Percentiles rank a stretch among this genome's conserved stretches.
These are phyloP conservation scores for Pseudogymnoascus sp. DNA, from an alignment of 2,329 filamentous ascomycete genomes.

Conservation along the genomic window DNA sequence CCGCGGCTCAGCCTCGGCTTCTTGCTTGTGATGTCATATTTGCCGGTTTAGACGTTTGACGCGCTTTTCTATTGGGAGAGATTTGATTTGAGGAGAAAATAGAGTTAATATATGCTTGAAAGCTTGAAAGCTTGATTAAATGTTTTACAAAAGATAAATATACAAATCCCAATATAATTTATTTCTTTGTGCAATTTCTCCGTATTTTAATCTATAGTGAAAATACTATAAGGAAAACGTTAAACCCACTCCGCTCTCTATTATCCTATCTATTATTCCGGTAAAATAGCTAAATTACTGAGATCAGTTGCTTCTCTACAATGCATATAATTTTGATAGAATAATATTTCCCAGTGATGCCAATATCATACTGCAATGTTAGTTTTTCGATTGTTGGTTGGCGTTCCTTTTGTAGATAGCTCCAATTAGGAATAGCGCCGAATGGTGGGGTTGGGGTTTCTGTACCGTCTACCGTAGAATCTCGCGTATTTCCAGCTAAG, in stretches of 20 bases:
- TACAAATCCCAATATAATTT: neutral
- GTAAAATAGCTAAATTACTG: neutral
- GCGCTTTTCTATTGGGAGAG: neutral
- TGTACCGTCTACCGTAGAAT: neutral
- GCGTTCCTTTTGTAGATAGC: neutral
- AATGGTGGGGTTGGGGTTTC: neutral
- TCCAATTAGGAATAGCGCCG: neutral
- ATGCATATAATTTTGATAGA: neutral
- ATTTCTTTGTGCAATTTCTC: neutral
- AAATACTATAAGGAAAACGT: neutral
- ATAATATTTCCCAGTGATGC: neutral
- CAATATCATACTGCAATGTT: neutral
- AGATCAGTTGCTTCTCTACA: neutral
- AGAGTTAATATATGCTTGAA: neutral
- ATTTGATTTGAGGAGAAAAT: neutral
- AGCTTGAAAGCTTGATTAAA: neutral
- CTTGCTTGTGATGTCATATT: conserved; percentile 3
- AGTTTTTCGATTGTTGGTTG: neutral
- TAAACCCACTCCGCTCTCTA: neutral
- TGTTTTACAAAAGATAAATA: neutral
- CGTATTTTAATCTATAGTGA: neutral
- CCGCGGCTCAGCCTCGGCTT: conserved; percentile 3
- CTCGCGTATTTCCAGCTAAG: conserved; percentile 6
- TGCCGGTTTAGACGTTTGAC: neutral
- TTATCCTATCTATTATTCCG: neutral